A percentile compares a stretch with the other conserved stretches of the same genome.
Evolutionary conservation across 192 early-diverging fungal species (phyloP).

Genomic region (Thoreauomyces humboldtii): DNA sequence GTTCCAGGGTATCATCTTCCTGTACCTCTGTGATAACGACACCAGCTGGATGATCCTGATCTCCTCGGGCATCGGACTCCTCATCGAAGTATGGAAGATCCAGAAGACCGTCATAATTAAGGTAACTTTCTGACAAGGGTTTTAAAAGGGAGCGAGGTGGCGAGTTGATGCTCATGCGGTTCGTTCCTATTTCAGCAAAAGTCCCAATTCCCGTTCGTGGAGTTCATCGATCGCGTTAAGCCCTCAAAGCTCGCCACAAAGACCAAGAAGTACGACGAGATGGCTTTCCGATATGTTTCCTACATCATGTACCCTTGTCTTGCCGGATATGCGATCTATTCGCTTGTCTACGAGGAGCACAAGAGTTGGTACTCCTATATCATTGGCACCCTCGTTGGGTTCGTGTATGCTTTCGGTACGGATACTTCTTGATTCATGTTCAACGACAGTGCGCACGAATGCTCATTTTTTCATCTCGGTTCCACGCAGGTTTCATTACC

Average conservation of each 20-base stretch:
- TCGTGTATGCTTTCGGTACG: conserved; percentile 83
- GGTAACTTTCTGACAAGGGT: conserved; percentile 32
- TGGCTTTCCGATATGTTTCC: conserved; percentile 82
- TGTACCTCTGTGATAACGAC: conserved; percentile 86
- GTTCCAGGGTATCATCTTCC: conserved; percentile 81
- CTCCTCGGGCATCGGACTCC: conserved; percentile 73
- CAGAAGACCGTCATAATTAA: conserved; percentile 78
- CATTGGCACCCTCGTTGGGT: conserved; percentile 79
- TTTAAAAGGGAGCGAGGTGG: not conserved
- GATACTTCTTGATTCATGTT: not conserved
- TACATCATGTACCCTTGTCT: conserved; percentile 77
- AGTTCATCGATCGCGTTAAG: conserved; percentile 48
- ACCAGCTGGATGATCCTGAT: conserved; percentile 84
- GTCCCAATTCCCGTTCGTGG: conserved; percentile 46
- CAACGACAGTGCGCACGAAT: not conserved
- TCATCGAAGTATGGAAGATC: conserved; percentile 91
- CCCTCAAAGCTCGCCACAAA: conserved; percentile 44
- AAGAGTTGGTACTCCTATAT: conserved; percentile 93
- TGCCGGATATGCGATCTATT: conserved; percentile 77
- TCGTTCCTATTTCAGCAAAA: conserved; percentile 19
- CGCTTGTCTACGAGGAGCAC: conserved; percentile 77
- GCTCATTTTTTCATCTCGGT: not conserved
- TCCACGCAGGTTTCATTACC: conserved; percentile 49
- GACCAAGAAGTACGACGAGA: conserved; percentile 56
- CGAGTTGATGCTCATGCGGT: not conserved